Evolutionary conservation across 306 rosid species (phyloP).

Genomic region (Sicyos baderoa): DNA sequence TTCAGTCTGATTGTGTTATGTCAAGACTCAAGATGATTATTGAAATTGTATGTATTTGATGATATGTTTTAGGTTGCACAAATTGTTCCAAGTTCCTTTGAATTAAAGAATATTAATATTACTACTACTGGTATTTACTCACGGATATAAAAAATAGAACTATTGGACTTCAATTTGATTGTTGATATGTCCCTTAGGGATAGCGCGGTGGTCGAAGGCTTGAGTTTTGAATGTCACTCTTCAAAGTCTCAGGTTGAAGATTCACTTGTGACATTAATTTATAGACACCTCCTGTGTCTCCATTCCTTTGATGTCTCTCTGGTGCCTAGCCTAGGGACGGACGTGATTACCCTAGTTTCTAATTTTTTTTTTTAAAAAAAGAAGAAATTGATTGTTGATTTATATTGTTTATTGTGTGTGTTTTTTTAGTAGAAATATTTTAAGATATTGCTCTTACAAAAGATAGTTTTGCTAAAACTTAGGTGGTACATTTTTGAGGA

Average conservation of each 20-base stretch:
- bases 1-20: constrained; percentile 3
- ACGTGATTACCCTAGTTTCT: no score
- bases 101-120: neutral
- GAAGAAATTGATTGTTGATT: no score
- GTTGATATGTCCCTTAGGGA: no score
- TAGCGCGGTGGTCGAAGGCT: no score
- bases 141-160: no score
- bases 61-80: neutral
- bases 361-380: no score
- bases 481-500: constrained; percentile 98
- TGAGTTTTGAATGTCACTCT: no score
- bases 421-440: neutral
- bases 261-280: no score
- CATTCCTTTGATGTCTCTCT: no score
- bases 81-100: neutral
- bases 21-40: neutral
- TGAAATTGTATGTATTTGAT: neutral
- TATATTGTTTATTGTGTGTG: neutral
- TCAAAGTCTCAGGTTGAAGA: no score
- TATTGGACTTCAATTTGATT: neutral
- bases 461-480: constrained; percentile 21
- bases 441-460: constrained; percentile 12
- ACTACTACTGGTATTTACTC: neutral
- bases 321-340: no score
- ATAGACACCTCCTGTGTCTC: no score